Evolutionary conservation across 805 yeast species (phyloP).

Genomic region (Lipomyces chichibuensis): DNA sequence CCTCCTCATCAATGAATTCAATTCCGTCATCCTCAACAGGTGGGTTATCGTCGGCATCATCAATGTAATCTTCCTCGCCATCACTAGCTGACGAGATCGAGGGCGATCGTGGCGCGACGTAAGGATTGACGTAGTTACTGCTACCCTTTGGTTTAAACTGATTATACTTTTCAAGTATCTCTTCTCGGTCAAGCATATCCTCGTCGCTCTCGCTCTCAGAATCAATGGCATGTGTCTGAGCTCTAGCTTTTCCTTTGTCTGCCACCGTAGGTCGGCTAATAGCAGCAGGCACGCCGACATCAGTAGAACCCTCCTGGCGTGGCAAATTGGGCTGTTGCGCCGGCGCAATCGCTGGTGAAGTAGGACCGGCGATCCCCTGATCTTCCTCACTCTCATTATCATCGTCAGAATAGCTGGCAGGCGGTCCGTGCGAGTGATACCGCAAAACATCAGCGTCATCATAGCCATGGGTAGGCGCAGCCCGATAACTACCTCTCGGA

Average conservation of each 20-base stretch:
- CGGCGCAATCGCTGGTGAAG: neutral
- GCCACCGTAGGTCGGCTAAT: neutral
- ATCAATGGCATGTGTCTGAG: neutral
- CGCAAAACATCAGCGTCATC: neutral
- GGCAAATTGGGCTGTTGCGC: neutral
- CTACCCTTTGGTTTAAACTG: neutral
- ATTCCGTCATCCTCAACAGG: slow-evolving; percentile 4
- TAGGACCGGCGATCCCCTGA: neutral
- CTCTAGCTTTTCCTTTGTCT: neutral
- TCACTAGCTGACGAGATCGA: slow-evolving; percentile 1
- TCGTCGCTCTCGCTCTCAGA: slow-evolving; percentile 1
- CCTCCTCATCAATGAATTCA: neutral
- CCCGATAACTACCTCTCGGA: neutral
- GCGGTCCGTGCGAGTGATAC: neutral
- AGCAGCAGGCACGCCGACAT: neutral
- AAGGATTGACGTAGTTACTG: neutral
- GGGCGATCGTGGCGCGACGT: neutral
- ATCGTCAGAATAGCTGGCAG: neutral
- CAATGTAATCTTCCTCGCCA: slow-evolving; percentile 1
- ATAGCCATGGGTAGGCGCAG: neutral
- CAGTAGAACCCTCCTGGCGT: neutral
- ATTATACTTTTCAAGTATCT: neutral
- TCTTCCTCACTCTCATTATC: neutral
- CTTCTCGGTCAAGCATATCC: neutral
- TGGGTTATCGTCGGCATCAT: neutral